Base-by-base conservation (phyloP, 2,329 filamentous ascomycete species). In the Colletotrichum gloeosporioides region DNA sequence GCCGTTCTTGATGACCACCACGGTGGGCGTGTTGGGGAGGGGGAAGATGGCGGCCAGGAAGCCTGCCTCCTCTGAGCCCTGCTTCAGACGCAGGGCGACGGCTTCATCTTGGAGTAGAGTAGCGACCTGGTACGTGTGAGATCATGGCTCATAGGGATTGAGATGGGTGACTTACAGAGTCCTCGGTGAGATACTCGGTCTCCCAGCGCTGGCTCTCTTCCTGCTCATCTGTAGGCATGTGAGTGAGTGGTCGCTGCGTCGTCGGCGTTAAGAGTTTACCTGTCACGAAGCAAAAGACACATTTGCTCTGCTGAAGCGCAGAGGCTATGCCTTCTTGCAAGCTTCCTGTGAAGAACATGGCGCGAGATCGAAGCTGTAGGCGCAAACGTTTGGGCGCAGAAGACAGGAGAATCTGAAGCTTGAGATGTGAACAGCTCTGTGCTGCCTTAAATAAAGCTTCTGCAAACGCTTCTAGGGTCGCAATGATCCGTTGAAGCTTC, bases 31-130 rank as follows among this genome's bases (percentile, higher is more conserved):
- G 79, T 92, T 92, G 2, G 92, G 90, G n/a, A 98, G 87, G 0
- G 95, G 95, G 80, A 95, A 98, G 80, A 98, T 95, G 62, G 95
- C 95, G 12, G 93, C 91, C 16, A 99, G 88, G 81, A 95, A 98
- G 8, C 91, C 92, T 12, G 95, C 95, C 86, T 98, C 96, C 78
- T 94, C 91, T 3, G 94, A 96, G 27, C 93, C 95, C 22, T 93
- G 92, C 39, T 89, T 85, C 27, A 98, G 88, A 67, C 93, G 91
- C 27, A 98, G 88, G 9, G 93, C 86, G 25, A 98, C 88, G 4
- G 95, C 91, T 80, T 93, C 91, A 49, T 71, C 62, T 12, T 65
- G 61, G 18, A 78, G 61, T 0, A 73, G 29, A n/a, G 32, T 27
- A 34, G 44, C 67, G 53, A 78, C 22, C 77, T 78, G 22, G 7